phyloP scores from a whole-genome alignment of 345 rosid genomes.

The Combretum micranthum region DNA sequence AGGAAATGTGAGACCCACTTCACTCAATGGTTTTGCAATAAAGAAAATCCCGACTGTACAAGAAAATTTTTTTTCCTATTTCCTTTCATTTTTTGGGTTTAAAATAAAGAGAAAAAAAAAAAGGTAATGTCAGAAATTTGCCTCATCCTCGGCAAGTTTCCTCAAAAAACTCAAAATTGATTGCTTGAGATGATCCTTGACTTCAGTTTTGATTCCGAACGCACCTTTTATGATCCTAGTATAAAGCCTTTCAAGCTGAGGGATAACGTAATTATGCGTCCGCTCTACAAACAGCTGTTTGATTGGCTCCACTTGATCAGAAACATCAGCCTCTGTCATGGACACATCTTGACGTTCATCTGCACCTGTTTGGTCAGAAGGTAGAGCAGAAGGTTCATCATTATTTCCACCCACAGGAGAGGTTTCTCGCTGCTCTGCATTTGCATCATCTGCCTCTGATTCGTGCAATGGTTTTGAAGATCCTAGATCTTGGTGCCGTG shows the following conservation, averaged over 20 bases:
- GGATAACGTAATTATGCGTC: constrained; percentile 56
- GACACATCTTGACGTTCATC: constrained; percentile 21
- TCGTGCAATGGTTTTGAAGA: constrained; percentile 32
- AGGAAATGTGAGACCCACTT: not conserved
- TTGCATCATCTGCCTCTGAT: constrained; percentile 23
- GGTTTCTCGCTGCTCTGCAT: constrained; percentile 28
- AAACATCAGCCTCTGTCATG: constrained; percentile 37
- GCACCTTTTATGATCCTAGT: constrained; percentile 66
- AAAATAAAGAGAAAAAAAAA: not conserved
- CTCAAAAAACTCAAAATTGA: constrained; percentile 83
- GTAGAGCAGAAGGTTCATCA: constrained; percentile 19
- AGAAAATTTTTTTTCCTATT: constrained; percentile 17
- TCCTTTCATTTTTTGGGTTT: not conserved
- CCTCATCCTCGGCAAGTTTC: constrained; percentile 56
- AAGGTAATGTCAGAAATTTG: constrained; percentile 51
- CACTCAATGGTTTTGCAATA: constrained; percentile 26
- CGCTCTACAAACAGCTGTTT: constrained; percentile 46
- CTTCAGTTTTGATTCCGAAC: constrained; percentile 39
- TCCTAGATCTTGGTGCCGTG: constrained; percentile 32
- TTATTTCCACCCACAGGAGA: constrained; percentile 18
- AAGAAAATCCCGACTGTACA: constrained; percentile 64
- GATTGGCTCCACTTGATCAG: constrained; percentile 29
- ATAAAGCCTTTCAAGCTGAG: constrained; percentile 86
- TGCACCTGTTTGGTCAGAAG: constrained; percentile 10
- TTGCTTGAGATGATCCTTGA: constrained; percentile 39